Base-by-base conservation (phyloP, 2,329 filamentous ascomycete genomes). In the Exophiala viscosa region DNA sequence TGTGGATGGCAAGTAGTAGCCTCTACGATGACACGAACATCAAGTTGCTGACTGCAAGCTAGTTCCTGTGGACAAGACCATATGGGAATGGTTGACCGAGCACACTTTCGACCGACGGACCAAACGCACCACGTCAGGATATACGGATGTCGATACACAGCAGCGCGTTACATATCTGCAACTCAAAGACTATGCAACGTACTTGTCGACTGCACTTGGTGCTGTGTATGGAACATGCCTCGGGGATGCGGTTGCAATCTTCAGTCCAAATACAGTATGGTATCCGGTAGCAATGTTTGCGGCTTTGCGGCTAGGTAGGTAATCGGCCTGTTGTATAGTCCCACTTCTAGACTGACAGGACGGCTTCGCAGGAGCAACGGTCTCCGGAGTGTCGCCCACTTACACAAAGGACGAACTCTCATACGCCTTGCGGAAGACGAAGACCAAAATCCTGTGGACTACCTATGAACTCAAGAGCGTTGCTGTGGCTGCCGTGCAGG, bases 331-430 rank as follows among this genome's bases (percentile, higher is more conserved):
- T n/a, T n/a, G n/a, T n/a, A n/a, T n/a, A n/a, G n/a, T n/a, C n/a
- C n/a, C n/a, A n/a, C n/a, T n/a, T n/a, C n/a, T n/a, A n/a, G n/a
- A n/a, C n/a, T n/a, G n/a, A n/a, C n/a, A n/a, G n/a, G n/a, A n/a
- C n/a, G n/a, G n/a, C 18, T 36, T 17, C n/a, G 13, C 43, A 58
- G 55, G 59, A 54, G 83, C 78, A 6, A 73, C 81, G 36, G 79
- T 85, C 1, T 81, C 77, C 2, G 83, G 84, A 1, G 83, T 82
- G 0, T 81, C 76, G 13, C 83, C 83, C 0, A 83, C 82, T 0
- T 87, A 86, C 66, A 85, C 80, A 50, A 73, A 80, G n/a, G 84
- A 87, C 43, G 84, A 87, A 58, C 85, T 87, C 79, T 77, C 76
- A 1, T 84, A 85, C 65, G 82, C 82, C 1, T 69, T 87, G 2